Conservation (phyloP, 495 filamentous ascomycete species). For the Talaromyces borbonicus region DNA sequence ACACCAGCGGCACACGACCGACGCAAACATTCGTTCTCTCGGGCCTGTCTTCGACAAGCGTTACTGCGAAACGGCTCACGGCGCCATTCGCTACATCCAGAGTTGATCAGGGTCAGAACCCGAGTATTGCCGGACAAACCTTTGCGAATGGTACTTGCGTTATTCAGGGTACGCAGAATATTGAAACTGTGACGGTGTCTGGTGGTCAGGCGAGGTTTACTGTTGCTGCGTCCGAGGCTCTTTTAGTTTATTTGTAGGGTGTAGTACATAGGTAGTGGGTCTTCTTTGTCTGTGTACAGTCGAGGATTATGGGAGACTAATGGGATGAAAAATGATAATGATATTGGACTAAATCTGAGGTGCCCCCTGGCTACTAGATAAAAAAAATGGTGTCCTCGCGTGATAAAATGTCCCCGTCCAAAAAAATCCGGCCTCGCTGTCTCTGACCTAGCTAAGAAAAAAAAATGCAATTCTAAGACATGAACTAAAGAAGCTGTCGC, state of each 20-base stretch:
- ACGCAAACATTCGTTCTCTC: conserved; percentile 36
- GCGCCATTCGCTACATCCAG: conserved; percentile 38
- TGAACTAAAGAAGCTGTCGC: too few relatives aligned
- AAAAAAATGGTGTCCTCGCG: too few relatives aligned
- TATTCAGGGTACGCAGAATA: conserved; percentile 30
- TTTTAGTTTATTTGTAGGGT: conserved; percentile 45
- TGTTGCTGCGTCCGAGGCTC: conserved; percentile 43
- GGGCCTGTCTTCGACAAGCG: conserved; percentile 25
- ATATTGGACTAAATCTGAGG: too few relatives aligned
- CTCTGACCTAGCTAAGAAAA: too few relatives aligned
- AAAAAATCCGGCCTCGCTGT: too few relatives aligned
- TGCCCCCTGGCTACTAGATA: too few relatives aligned
- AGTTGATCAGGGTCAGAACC: conserved; percentile 36
- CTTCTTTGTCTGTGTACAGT: too few relatives aligned
- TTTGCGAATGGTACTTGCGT: conserved; percentile 45
- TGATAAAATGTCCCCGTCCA: too few relatives aligned
- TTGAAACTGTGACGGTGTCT: conserved; percentile 20
- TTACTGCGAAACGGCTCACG: conserved; percentile 45
- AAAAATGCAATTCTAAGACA: too few relatives aligned
- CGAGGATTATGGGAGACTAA: too few relatives aligned
- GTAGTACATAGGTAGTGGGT: too few relatives aligned
- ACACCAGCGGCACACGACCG: conserved; percentile 32
- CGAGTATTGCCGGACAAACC: conserved; percentile 42
- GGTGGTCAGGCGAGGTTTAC: conserved; percentile 36
- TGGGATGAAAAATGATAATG: too few relatives aligned